Evolutionary conservation across 2,329 filamentous ascomycete genomes (phyloP), one percentile per base, ranked within the genome.

Genomic region (Pseudogymnoascus sp.): DNA sequence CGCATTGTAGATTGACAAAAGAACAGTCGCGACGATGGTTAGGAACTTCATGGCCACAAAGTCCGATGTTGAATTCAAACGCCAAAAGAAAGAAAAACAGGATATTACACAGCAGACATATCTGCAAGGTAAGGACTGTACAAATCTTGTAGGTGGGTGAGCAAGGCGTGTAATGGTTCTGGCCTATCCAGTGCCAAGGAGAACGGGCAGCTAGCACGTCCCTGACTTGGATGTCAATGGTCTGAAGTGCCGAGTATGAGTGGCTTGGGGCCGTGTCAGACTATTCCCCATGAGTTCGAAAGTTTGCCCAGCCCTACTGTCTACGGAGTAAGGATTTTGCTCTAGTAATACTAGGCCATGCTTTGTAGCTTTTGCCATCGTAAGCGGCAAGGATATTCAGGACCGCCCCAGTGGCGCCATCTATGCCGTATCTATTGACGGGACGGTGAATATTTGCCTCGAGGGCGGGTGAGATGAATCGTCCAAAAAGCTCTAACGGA

Each of bases 31-130:
- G 26, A 26, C 49, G 5, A 55, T 26, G 26, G 49, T 55, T 55
- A 55, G 8, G 16, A 55, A 10, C 49, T 19, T 55, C 49, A 55
- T 55, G 26, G n/a, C 49, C 49, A 19, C 49, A 8, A 55, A 55
- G 26, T 55, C 49, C 26, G 49, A 19, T 55, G 49, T 55, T 33
- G 26, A 55, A 33, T 55, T 55, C 49, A 55, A 55, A 55, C 49
- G 49, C 49, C 49, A 55, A 55, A 33, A 26, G 29, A 52, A 52
- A 52, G 49, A 33, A 55, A 29, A 33, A 55, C 33, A 21, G 26
- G 33, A 55, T 55, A 19, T 12, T 33, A 55, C 49, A 55, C 33
- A 8, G 49, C 49, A 55, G 16, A 33, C 26, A 52, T 55, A 19
- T 55, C 21, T 26, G 2, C n/a, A 33, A 55, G 29, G n/a, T 33